Evolutionary conservation across 2,329 filamentous ascomycete genomes (phyloP), one percentile per base, ranked within the genome.

Genomic region (Lachnellula hyalina): DNA sequence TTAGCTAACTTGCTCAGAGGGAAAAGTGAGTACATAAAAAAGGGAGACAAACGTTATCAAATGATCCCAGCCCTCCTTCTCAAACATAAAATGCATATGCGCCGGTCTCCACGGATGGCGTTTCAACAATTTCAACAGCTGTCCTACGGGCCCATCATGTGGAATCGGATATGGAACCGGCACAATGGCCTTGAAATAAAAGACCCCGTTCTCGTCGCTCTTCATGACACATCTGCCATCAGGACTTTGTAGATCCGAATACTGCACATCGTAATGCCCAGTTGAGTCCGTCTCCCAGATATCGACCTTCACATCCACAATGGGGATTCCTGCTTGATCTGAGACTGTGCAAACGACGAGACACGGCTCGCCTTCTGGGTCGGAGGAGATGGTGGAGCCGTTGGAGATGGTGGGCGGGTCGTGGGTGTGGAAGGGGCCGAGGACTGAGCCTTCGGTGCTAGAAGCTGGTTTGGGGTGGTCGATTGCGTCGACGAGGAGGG

Each of bases 41-140:
- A 28, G 17, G 48, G 21, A 38, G 45, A 35, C 11, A 19, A 32
- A 92, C 88, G 90, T 95, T 67, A 94, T 86, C 64, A 96, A 72
- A 68, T 86, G 82, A 74, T 96, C 90, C 74, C 82, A 91, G 0
- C 88, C 87, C 35, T 77, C 71, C 75, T 90, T 91, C 68, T 86
- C 83, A 73, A 96, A 91, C 88, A 95, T 94, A 65, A 94, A 94
- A 71, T 94, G 89, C 77, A 93, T 81, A 70, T 94, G 89, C 19
- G 84, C 82, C 1, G 89, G 90, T 51, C 90, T 74, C 74, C 84
- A 92, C 53, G 84, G 83, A 73, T 94, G 90, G n/a, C 90, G 75
- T n/a, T 80, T 77, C 64, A 94, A 68, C 65, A 74, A 70, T 67
- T 75, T 73, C 63, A 94, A 72, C 62, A 94, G 68, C 71, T 84